Evolutionary conservation across 345 rosid species (phyloP), one percentile per base, ranked within the genome.

Genomic region (Eucalyptus pauciflora): DNA sequence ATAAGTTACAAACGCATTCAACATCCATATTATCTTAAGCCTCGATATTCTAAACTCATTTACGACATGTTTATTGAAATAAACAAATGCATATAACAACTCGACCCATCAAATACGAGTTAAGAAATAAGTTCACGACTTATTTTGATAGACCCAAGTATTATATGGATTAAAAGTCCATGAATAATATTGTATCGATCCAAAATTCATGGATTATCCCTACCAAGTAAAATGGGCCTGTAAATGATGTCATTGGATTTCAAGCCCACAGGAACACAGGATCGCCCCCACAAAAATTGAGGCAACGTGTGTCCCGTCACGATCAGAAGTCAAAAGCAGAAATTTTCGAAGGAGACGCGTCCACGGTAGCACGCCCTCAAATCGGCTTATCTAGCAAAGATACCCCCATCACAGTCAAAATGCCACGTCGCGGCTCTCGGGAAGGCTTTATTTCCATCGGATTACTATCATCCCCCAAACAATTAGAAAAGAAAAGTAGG

Each of bases 1-100:
- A 24, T 56, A 56, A 22, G 6, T 56, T 4, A 24, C 0, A 1
- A 2, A 24, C 1, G 12, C 62, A 11, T 56, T 56, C 13, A 24
- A 56, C 29, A 56, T 24, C 20, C 29, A 24, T 56, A 56, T 56
- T 24, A 56, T 56, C 29, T 56, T 4, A 24, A 29, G 62, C 10
- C 62, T 56, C 24, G 24, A 9, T 56, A 56, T 56, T 24, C 3
- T 56, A 56, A 56, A 56, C 62, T 24, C 13, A 22, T 25, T 24
- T 9, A 25, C 1, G 12, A 56, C 62, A 3, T 22, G 24, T 22
- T 56, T 56, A 56, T 4, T 24, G 29, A 22, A 56, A 56, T 4
- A 56, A 56, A 22, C 20, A 56, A 24, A 56, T 10, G 29, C 29
- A 22, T 56, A 56, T 24, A 56, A 56, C 6, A 56, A 56, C 62